Evolutionary conservation across 75 land plant genomes (phyloP).

Genomic region (Selaginella tamariscina): DNA sequence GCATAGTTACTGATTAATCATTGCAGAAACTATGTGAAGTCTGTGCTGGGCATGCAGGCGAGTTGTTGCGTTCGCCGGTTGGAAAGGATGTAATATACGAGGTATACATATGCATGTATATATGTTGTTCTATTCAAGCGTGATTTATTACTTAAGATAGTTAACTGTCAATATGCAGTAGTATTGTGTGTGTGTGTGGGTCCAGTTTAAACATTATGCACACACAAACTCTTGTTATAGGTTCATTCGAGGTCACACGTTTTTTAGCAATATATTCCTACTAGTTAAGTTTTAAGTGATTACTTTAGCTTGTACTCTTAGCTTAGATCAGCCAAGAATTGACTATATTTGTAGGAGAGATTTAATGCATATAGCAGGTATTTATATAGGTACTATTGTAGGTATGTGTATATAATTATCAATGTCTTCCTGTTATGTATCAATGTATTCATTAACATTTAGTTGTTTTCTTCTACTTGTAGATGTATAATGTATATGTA

Average conservation of each 20-base stretch:
- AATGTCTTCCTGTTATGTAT: not conserved
- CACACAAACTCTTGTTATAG: not conserved
- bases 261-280: not conserved
- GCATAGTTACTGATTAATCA: not conserved
- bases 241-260: not conserved
- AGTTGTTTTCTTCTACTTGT: not conserved
- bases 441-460: not conserved
- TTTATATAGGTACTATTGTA: not conserved
- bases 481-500: no score
- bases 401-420: not conserved
- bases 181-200: not conserved
- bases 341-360: not conserved
- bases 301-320: no score
- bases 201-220: not conserved
- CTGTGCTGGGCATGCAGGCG: slow-evolving; percentile 50
- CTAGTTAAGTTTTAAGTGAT: not conserved
- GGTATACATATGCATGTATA: no score
- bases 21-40: slow-evolving; percentile 58
- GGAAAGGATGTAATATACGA: slow-evolving; percentile 83
- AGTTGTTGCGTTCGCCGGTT: slow-evolving; percentile 57
- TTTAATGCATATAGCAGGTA: not conserved
- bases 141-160: not conserved
- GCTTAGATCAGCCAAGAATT: no score
- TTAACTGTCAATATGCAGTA: not conserved
- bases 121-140: no score